A percentile compares a stretch with the other conserved stretches of the same genome.
These are phyloP conservation scores for Monsonia emarginata DNA, from an alignment of 441 rosid species.

Conservation along the genomic window DNA sequence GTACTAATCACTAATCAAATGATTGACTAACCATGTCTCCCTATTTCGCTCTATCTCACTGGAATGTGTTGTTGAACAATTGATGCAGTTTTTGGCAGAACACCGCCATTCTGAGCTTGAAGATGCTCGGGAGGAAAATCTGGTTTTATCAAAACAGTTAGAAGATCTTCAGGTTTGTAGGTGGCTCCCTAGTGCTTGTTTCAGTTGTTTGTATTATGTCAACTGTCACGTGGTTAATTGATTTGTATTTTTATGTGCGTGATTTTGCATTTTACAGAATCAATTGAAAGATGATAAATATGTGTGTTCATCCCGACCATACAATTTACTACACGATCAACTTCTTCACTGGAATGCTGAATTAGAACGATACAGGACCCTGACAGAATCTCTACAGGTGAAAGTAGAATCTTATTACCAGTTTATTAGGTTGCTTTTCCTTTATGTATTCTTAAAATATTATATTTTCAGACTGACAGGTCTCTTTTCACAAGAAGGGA, in stretches of 20 bases:
- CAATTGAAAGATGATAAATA: conserved; percentile 75
- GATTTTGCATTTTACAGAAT: conserved; percentile 35
- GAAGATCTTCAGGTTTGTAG: conserved; percentile 63
- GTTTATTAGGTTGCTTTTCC: conserved; percentile 18
- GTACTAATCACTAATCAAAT: conserved; percentile 30
- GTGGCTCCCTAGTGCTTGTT: conserved; percentile 12
- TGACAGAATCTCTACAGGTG: conserved; percentile 67
- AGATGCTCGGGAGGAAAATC: conserved; percentile 62
- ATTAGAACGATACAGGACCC: conserved; percentile 46
- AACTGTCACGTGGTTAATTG: conserved; percentile 8
- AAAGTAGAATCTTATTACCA: conserved; percentile 20
- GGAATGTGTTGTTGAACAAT: conserved; percentile 23
- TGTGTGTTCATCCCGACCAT: conserved; percentile 57
- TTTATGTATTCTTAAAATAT: conserved; percentile 23
- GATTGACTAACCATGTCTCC: conserved; percentile 8
- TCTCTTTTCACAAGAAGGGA: conserved; percentile 62
- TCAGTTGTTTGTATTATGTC: conserved; percentile 8
- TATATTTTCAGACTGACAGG: conserved; percentile 64
- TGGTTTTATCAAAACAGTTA: conserved; percentile 52
- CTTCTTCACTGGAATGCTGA: conserved; percentile 74
- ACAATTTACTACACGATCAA: conserved; percentile 63
- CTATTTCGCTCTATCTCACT: conserved; percentile 7
- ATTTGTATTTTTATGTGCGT: not conserved
- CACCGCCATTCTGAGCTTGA: conserved; percentile 77
- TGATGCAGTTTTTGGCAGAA: conserved; percentile 58